Evolutionary conservation across 2,329 filamentous ascomycete species (phyloP).

Genomic region (Pseudopyricularia cyperi): DNA sequence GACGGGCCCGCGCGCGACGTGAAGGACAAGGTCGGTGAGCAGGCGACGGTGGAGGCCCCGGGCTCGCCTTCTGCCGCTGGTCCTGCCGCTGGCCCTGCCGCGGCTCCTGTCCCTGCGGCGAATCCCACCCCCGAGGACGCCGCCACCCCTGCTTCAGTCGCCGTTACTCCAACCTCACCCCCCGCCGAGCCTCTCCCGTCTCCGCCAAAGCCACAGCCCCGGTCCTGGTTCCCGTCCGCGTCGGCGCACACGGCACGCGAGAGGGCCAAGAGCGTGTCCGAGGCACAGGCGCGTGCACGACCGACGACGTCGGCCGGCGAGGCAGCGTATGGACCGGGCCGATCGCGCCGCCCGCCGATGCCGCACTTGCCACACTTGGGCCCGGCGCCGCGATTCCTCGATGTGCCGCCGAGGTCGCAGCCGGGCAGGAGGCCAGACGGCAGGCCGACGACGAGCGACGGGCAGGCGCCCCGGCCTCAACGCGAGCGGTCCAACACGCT

Average conservation of each 20-base stretch:
- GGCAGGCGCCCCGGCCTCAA: no score
- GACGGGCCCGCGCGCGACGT: constrained; percentile 29
- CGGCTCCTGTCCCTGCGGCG: no score
- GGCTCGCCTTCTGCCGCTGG: no score
- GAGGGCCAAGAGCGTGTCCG: constrained; percentile 4
- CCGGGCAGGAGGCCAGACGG: constrained; percentile 12
- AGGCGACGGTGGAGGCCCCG: no score
- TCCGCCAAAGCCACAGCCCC: constrained; percentile 9
- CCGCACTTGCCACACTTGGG: not conserved
- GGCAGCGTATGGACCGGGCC: constrained; percentile 3
- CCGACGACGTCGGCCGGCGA: constrained; percentile 7
- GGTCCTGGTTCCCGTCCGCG: constrained; percentile 25
- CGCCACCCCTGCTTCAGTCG: no score
- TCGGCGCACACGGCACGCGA: constrained; percentile 13
- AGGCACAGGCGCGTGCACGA: constrained; percentile 1
- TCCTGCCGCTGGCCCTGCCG: no score
- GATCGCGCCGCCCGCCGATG: constrained; percentile 1
- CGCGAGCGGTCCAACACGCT: not conserved
- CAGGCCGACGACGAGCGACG: not conserved
- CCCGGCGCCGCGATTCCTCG: not conserved
- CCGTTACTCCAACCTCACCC: no score
- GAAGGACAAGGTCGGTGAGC: no score
- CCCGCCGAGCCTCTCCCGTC: constrained; percentile 6
- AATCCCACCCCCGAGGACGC: no score
- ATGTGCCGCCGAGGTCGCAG: constrained; percentile 8